Base-by-base conservation (phyloP, 1,284 basidiomycete genomes). In the Amylostereum areolatum region DNA sequence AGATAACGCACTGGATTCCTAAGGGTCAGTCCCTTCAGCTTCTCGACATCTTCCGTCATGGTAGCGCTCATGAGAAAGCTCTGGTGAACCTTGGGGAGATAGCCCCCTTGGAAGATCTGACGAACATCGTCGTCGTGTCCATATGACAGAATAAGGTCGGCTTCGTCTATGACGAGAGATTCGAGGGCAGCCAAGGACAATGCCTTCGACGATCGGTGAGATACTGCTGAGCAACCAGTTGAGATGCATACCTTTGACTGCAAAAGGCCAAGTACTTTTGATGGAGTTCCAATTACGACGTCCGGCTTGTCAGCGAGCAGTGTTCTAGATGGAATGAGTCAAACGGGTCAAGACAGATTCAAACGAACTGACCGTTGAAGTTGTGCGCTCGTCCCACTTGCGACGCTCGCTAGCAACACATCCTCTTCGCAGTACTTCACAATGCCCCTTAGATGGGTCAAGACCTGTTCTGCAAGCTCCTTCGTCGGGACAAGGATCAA, bases 21-120 rank as follows among this genome's bases (percentile, higher is more conserved):
- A 28, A 99, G 70, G 3, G 89, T 78, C 31, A 98, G 75, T 4
- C 92, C 92, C 65, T 97, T 96, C 50, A 99, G 74, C 54, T 83
- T 77, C 60, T 94, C 89, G 3, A 99, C 92, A 60, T 99, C 97
- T 58, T 94, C 89, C 18, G 93, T 95, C 83, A 99, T 89, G 0
- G 97, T 99, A 3, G 97, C 97, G 63, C 90, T 94, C 93, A 99
- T 97, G 44, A 99, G 73, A 66, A 96, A 96, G 6, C 90, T 92
- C 66, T 99, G 97, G 59, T 89, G 92, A 41, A 96, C 79, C 60
- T 87, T 89, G 10, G 96, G 94, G 5, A 99, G 75, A 59, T 80
- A 85, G 1, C 73, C 72, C 24, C 86, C 88, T 46, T 76, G 77
- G 56, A 97, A 83, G 44, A 99, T 89, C 50, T 89, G 79, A 36